Percentiles rank a stretch among this genome's conserved stretches.
phyloP scores from a whole-genome alignment of 441 rosid genomes.

The Populus hybrid region DNA sequence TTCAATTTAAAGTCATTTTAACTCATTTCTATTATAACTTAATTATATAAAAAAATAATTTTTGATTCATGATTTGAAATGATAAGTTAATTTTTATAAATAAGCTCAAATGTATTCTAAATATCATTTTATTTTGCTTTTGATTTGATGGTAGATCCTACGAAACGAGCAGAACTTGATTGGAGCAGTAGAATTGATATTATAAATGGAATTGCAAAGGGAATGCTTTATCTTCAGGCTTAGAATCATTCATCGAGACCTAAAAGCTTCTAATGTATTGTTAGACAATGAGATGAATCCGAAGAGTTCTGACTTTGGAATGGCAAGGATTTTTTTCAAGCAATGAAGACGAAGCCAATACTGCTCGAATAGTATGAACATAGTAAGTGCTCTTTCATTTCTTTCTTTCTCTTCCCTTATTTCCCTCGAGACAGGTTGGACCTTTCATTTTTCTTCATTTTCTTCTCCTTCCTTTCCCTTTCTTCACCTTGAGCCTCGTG shows the following conservation, averaged over 20 bases:
- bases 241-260: slow-evolving; percentile 39
- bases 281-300: slow-evolving; percentile 38
- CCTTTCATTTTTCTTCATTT: no score
- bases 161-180: slow-evolving; percentile 11
- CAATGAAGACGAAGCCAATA: slow-evolving; percentile 27
- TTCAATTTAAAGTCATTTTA: no score
- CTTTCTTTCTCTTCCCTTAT: no score
- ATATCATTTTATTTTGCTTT: background rate
- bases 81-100: no score
- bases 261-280: slow-evolving; percentile 38
- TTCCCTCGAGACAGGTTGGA: no score
- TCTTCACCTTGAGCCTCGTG: no score
- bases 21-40: no score
- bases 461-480: no score
- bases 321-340: slow-evolving; percentile 34
- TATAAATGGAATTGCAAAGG: slow-evolving; percentile 30
- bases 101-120: background rate
- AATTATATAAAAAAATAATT: background rate
- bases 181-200: slow-evolving; percentile 18
- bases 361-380: slow-evolving; percentile 38
- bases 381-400: slow-evolving; percentile 22
- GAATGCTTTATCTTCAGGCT: slow-evolving; percentile 41
- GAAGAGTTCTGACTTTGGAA: slow-evolving; percentile 43
- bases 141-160: slow-evolving; percentile 20
- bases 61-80: background rate